phyloP scores from a whole-genome alignment of 306 rosid genomes.

The Fragaria nilgerrensis region DNA sequence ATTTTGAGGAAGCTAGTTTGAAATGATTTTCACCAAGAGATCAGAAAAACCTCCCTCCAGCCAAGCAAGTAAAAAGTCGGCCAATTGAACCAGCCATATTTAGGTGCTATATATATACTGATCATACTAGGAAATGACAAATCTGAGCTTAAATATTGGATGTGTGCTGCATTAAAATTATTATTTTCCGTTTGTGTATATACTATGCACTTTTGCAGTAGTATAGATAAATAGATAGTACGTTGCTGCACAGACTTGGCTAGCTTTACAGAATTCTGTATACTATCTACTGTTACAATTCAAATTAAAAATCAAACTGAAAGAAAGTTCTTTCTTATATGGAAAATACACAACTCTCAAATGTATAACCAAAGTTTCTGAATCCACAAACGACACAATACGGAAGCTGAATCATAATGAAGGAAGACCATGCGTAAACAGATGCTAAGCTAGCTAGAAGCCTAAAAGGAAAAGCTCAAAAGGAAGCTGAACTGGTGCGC shows the following conservation, averaged over 20 bases:
- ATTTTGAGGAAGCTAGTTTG: no score
- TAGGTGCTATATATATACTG: neutral
- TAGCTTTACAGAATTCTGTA: neutral
- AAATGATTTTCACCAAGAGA: no score
- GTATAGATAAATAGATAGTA: neutral
- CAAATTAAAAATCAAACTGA: neutral
- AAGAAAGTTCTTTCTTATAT: slow-evolving; percentile 10
- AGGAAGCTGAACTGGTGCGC: slow-evolving; percentile 31
- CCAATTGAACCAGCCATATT: neutral
- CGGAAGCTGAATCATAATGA: neutral
- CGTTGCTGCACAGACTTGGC: neutral
- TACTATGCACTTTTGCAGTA: neutral
- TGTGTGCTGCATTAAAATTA: no score
- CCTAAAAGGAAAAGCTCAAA: slow-evolving; percentile 21
- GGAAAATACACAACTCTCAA: neutral
- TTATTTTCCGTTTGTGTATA: neutral
- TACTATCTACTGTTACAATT: neutral
- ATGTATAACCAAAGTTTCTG: neutral
- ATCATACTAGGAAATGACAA: neutral
- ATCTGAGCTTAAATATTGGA: neutral
- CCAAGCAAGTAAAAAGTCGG: neutral
- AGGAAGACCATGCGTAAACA: neutral
- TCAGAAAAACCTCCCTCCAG: neutral
- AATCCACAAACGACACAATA: neutral
- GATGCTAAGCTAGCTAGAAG: neutral